phyloP scores from a whole-genome alignment of 768 basidiomycete species.

The Leccinum broughii region DNA sequence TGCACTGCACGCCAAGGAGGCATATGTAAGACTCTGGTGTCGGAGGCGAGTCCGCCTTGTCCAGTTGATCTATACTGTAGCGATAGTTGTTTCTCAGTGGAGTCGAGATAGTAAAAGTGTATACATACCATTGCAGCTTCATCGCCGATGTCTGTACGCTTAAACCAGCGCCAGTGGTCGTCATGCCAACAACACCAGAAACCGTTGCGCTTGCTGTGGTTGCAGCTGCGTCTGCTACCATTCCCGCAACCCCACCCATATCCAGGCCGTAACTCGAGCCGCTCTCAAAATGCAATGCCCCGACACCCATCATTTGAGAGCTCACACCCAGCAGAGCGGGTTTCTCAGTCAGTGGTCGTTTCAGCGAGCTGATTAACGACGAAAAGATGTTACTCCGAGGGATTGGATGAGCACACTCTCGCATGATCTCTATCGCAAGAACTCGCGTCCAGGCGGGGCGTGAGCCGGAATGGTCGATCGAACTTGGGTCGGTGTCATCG shows the following conservation, averaged over 20 bases:
- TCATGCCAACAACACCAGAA: conserved; percentile 85
- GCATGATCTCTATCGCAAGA: conserved; percentile 87
- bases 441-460: conserved; percentile 88
- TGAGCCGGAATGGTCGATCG: conserved; percentile 27
- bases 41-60: conserved; percentile 92
- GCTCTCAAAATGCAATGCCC: conserved; percentile 43
- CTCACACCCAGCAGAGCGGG: conserved; percentile 80
- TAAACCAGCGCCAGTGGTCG: conserved; percentile 66
- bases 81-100: neutral
- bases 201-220: conserved; percentile 82
- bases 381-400: conserved; percentile 41
- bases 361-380: conserved; percentile 78
- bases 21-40: conserved; percentile 95
- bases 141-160: conserved; percentile 74
- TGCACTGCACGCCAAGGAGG: conserved; percentile 85
- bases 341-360: conserved; percentile 86
- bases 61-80: conserved; percentile 91
- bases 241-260: conserved; percentile 70
- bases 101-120: neutral
- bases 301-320: conserved; percentile 80
- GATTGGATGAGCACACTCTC: conserved; percentile 54
- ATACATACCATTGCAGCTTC: conserved; percentile 85
- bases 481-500: conserved; percentile 45
- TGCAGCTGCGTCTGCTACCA: conserved; percentile 80
- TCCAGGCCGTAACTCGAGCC: conserved; percentile 54